Conservation (phyloP, 108 stramenopile genomes). For the Fistulifera pelliculosa region DNA sequence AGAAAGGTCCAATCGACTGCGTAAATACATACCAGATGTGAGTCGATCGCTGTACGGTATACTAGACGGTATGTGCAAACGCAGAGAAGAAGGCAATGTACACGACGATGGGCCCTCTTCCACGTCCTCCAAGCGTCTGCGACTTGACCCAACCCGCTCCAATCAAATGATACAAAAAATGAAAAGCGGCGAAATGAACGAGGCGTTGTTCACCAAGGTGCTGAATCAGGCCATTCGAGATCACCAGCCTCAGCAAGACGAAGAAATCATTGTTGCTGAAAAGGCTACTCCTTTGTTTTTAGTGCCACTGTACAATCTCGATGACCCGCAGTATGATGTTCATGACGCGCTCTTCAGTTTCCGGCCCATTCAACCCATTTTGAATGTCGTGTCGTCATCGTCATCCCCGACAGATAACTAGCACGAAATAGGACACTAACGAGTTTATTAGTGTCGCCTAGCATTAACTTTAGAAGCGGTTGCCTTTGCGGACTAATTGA, state of each 20-base stretch:
- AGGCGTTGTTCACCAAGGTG: constrained; percentile 27
- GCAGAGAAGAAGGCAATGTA: constrained; percentile 33
- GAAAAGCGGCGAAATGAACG: constrained; percentile 37
- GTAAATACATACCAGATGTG: constrained; percentile 80
- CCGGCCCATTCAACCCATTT: constrained; percentile 39
- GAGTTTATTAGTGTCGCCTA: too few species aligned
- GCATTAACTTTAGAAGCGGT: too few species aligned
- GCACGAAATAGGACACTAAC: too few species aligned
- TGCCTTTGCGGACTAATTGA: too few species aligned
- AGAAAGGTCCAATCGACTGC: constrained; percentile 59
- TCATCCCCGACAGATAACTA: too few species aligned
- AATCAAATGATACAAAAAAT: constrained; percentile 33
- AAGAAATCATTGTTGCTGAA: constrained; percentile 14
- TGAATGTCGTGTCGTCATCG: too few species aligned
- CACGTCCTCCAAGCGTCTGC: constrained; percentile 24
- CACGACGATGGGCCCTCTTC: not conserved
- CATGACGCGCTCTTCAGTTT: constrained; percentile 66
- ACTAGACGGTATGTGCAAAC: constrained; percentile 63
- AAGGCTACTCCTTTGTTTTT: constrained; percentile 39
- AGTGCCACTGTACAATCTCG: constrained; percentile 47
- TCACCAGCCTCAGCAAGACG: constrained; percentile 37
- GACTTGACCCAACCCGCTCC: constrained; percentile 7
- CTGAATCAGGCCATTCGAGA: constrained; percentile 53
- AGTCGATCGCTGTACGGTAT: constrained; percentile 61
- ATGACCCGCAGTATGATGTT: constrained; percentile 29